Evolutionary conservation across 2,329 filamentous ascomycete species (phyloP), one percentile per base, ranked within the genome.

Genomic region (Fusarium sacchari): DNA sequence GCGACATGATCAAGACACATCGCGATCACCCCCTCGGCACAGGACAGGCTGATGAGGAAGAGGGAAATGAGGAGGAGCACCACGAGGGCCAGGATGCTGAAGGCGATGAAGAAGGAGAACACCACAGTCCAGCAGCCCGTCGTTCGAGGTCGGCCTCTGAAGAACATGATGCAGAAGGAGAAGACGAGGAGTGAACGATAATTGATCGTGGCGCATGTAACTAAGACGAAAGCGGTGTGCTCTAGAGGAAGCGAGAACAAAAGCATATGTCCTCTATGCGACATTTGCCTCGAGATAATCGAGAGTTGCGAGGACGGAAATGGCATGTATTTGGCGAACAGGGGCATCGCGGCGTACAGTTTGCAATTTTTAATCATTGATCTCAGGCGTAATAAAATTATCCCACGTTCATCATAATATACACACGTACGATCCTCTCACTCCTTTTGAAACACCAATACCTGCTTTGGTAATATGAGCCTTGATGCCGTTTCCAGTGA

Each of bases 21-120:
- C 86, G 85, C 77, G 83, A 84, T 28, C 82, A 88, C 69, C 88
- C 88, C 7, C 85, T 88, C 34, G 86, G 86, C 26, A 85, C 82
- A 72, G 79, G 85, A 26, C 83, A 85, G 32, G 82, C 79, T 24
- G 81, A 80, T 30, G 83, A 83, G 44, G 80, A 80, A 30, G 77
- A 83, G 34, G 74, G 76, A 30, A 74, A 78, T 17, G 78, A 80
- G 20, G 80, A 81, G 11, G 81, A 81, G 12, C 77, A 74, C 3
- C 77, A 80, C 14, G 73, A 64, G n/a, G 77, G 73, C 17, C 79
- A 79, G 9, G 78, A 74, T 8, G 80, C 76, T 5, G 76, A 73
- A 30, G 78, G 79, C 2, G 76, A 75, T 20, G 71, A 75, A 10
- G 71, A 72, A 36, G 57, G 44, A 30, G 50, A 71, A 40, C 68